Base-by-base conservation (phyloP, 768 basidiomycete species). In the Rhodosporidiobolus sp. region DNA sequence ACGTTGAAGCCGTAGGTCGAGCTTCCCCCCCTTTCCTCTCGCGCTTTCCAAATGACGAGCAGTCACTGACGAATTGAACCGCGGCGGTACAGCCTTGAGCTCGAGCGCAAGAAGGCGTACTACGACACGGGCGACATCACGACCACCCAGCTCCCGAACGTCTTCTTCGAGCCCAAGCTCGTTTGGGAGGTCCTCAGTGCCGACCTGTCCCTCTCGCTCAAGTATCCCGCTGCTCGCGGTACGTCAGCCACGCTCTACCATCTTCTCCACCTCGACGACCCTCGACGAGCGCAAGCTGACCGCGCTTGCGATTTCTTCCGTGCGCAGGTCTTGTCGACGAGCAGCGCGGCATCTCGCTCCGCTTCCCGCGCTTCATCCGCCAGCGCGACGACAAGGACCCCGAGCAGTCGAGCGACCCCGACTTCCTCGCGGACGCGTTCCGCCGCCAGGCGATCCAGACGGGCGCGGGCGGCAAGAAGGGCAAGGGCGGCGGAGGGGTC, bases 141-240 rank as follows among this genome's bases (percentile, higher is more conserved):
- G 52, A 91, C 90, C 8, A 94, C 94, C 52, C 97, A 97, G 80
- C 59, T 60, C 3, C 95, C 96, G 22, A 95, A 99, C 78, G 85
- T 96, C 38, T 98, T 92, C 92, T 94, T 99, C 81, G 95, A 98
- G 80, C 95, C 96, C 28, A 91, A 90, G 82, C 83, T 96, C 28
- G 92, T 61, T 4, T 98, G 96, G 95, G 96, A 99, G 82, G 94
- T 99, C 58, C 86, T 98, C 78, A 91, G 95, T 4, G 96, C 96
- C 12, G 96, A 99, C 83, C 81, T 99, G 78, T 96, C 93, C 81
- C 83, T 98, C 82, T 97, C 94, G 82, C 96, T 96, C 14, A 86
- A 97, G 63, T 97, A 97, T 79, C 90, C 90, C n/a, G 94, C 94
- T 7, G 94, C 90, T 28, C 90, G 92, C 79, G 94, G 94, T 77